Conservation (phyloP, 805 yeast species). For the Torulaspora gathmanii region DNA sequence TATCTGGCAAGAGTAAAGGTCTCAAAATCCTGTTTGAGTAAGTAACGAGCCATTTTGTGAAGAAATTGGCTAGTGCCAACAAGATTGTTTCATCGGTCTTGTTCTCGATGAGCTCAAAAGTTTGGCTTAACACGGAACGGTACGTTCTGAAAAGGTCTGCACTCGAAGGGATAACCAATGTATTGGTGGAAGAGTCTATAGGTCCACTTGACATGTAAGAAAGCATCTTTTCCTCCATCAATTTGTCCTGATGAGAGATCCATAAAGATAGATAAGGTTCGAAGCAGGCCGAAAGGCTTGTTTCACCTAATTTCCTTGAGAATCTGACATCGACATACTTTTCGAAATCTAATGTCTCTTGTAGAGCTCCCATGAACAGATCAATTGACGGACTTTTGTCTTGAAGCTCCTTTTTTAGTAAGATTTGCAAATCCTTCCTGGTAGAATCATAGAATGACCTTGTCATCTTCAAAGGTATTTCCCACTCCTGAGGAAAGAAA, state of each 20-base stretch:
- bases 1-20: slow-evolving; percentile 44
- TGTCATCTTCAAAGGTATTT: slow-evolving; percentile 57
- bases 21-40: slow-evolving; percentile 51
- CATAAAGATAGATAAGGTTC: slow-evolving; percentile 82
- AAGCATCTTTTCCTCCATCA: slow-evolving; percentile 55
- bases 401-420: slow-evolving; percentile 44
- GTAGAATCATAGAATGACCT: slow-evolving; percentile 64
- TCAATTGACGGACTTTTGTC: slow-evolving; percentile 51
- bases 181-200: slow-evolving; percentile 47
- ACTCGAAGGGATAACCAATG: slow-evolving; percentile 76
- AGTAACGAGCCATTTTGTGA: slow-evolving; percentile 59
- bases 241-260: slow-evolving; percentile 77
- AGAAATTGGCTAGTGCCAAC: slow-evolving; percentile 50
- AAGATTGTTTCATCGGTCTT: slow-evolving; percentile 29
- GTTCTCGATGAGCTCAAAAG: slow-evolving; percentile 48
- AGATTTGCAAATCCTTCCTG: slow-evolving; percentile 54
- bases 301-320: slow-evolving; percentile 41
- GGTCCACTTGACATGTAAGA: slow-evolving; percentile 59
- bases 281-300: slow-evolving; percentile 58
- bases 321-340: slow-evolving; percentile 61
- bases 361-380: slow-evolving; percentile 60
- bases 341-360: slow-evolving; percentile 82
- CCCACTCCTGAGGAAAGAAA: slow-evolving; percentile 71
- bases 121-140: slow-evolving; percentile 66
- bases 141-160: slow-evolving; percentile 80